Conservation (phyloP, 768 basidiomycete species). For the Pleurotus citrinopileatus region DNA sequence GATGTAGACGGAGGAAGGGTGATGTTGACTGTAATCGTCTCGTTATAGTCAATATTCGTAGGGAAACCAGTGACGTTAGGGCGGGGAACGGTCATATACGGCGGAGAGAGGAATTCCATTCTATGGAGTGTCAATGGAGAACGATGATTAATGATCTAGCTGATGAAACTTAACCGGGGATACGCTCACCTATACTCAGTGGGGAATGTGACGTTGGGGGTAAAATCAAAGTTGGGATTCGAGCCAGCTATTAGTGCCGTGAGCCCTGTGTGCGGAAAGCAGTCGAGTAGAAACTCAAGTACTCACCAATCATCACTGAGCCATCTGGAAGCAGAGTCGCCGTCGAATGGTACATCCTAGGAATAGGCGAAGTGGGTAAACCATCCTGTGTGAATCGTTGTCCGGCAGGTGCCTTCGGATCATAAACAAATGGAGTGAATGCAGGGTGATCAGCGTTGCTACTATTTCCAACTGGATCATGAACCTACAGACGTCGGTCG, state of each 20-base stretch:
- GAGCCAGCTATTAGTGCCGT: constrained; percentile 42
- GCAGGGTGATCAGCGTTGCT: constrained; percentile 37
- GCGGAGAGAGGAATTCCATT: constrained; percentile 39
- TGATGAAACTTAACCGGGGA: background rate
- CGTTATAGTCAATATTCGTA: constrained; percentile 32
- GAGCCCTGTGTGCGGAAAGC: background rate
- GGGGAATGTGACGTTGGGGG: constrained; percentile 17
- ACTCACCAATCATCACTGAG: constrained; percentile 24
- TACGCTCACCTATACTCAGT: constrained; percentile 30
- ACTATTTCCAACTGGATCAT: constrained; percentile 25
- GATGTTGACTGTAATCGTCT: constrained; percentile 30
- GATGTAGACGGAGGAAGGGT: constrained; percentile 29
- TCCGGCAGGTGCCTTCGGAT: constrained; percentile 25
- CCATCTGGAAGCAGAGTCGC: constrained; percentile 28
- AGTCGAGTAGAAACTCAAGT: background rate
- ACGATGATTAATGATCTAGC: background rate
- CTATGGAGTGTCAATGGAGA: constrained; percentile 16
- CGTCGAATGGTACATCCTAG: constrained; percentile 34
- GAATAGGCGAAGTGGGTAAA: constrained; percentile 26
- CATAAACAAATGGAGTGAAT: constrained; percentile 28
- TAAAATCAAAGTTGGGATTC: constrained; percentile 38
- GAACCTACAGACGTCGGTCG: constrained; percentile 17
- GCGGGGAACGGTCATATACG: constrained; percentile 35
- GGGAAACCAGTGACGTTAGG: constrained; percentile 33
- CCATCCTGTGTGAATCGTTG: constrained; percentile 27